These are phyloP conservation scores for Aureobasidium vineae DNA, from an alignment of 2,329 filamentous ascomycete species.

Conservation along the genomic window DNA sequence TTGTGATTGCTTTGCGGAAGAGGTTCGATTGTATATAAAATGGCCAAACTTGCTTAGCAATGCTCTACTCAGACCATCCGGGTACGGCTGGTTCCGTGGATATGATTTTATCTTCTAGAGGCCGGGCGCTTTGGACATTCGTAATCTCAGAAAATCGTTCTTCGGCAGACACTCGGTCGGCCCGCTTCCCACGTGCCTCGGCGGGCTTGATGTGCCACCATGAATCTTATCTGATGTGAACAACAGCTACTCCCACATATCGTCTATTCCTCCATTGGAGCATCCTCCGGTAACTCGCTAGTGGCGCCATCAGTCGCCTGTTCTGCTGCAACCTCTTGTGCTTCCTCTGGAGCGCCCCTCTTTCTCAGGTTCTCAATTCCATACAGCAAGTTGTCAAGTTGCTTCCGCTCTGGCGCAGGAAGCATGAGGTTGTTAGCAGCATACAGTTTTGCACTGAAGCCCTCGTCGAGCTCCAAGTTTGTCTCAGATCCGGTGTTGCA, in stretches of 20 bases:
- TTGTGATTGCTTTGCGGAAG: not conserved
- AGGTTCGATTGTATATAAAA: slow-evolving; percentile 5
- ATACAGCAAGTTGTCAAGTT: slow-evolving; percentile 48
- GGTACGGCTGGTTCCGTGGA: slow-evolving; percentile 19
- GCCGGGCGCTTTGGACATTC: not conserved
- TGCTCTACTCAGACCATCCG: slow-evolving; percentile 22
- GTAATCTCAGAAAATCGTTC: slow-evolving; percentile 3
- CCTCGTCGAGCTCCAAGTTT: slow-evolving; percentile 21
- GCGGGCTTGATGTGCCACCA: not conserved
- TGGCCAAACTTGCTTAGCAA: slow-evolving; percentile 22
- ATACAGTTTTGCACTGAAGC: slow-evolving; percentile 24
- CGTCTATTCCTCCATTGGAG: not conserved
- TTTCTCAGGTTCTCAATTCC: slow-evolving; percentile 52
- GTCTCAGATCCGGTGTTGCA: not conserved
- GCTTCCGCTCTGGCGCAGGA: slow-evolving; percentile 38
- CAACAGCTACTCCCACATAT: not conserved
- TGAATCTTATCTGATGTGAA: slow-evolving; percentile 1
- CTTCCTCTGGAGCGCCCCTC: slow-evolving; percentile 36
- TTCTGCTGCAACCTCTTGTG: slow-evolving; percentile 21
- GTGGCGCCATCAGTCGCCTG: not conserved
- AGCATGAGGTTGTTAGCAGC: slow-evolving; percentile 30
- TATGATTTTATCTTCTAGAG: slow-evolving; percentile 2
- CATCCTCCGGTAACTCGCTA: not conserved
- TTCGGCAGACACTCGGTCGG: no score
- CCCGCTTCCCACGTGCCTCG: no score